Evolutionary conservation across 768 basidiomycete genomes (phyloP), one percentile per base, ranked within the genome.

Genomic region (Amanita pallidorosea): DNA sequence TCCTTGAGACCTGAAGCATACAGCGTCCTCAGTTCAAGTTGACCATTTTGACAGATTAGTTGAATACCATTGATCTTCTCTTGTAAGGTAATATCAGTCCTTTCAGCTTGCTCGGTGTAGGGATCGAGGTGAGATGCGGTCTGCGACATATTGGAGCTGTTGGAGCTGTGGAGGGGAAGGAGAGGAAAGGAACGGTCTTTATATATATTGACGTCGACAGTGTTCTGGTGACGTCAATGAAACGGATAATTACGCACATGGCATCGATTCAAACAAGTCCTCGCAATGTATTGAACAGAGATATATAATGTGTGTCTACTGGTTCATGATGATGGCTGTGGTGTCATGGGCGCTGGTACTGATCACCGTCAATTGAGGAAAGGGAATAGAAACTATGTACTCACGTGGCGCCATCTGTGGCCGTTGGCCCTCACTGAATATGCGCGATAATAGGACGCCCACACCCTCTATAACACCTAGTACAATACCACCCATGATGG

Each of bases 381-480:
- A 25, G 47, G 38, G 41, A n/a, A n/a, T 42, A 54, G 51, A 15
- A 12, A 27, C 8, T 2, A 8, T n/a, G 12, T 13, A 74, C 89
- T 63, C 60, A 92, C 89, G 57, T 64, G 82, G 85, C 54, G 86
- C 83, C 67, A 88, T 70, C 62, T 86, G 85, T 57, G 87, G 89
- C 60, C 86, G 75, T 58, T 83, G 80, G 52, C 79, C 79, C 62
- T 89, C 88, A 60, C 85, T 87, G 66, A 96, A 87, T 56, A 93
- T 85, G 54, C 95, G 80, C 44, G 83, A 85, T 54, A 97, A 72
- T 22, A 98, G 74, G 7, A 98, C 94, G 58, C 95, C 95, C 18
- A 97, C 92, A 60, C 94, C 94, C 68, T 91, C 88, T 61, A 93
- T 89, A 11, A 92, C 88, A 57, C 95, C 94, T 22, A 99, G 79